Evolutionary conservation across 1,284 basidiomycete species (phyloP).

Genomic region (Agaricales sp.): DNA sequence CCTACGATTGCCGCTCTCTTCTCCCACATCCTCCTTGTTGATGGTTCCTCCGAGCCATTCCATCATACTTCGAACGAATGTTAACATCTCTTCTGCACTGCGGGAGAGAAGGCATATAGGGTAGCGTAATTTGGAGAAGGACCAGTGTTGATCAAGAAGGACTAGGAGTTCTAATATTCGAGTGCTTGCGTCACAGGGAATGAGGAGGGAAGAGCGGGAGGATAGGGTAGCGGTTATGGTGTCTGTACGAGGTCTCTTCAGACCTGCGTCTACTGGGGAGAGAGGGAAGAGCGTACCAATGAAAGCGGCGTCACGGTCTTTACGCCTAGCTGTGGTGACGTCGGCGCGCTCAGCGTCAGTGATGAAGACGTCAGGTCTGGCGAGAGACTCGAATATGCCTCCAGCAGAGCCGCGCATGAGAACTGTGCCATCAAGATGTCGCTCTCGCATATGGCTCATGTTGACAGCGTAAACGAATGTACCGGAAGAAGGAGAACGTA

Average conservation of each 20-base stretch:
- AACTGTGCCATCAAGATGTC: constrained; percentile 93
- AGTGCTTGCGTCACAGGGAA: constrained; percentile 92
- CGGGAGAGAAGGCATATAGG: constrained; percentile 90
- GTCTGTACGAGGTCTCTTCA: constrained; percentile 34
- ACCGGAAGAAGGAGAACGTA: constrained; percentile 92
- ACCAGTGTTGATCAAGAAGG: constrained; percentile 96
- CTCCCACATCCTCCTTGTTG: constrained; percentile 80
- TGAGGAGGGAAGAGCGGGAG: constrained; percentile 70
- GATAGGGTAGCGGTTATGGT: constrained; percentile 79
- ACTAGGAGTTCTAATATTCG: constrained; percentile 91
- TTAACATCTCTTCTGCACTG: constrained; percentile 89
- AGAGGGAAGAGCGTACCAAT: constrained; percentile 46
- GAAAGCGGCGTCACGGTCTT: constrained; percentile 85
- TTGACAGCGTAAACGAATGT: constrained; percentile 95
- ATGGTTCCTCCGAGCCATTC: constrained; percentile 97
- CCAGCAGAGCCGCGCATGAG: constrained; percentile 62
- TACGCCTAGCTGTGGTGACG: constrained; percentile 77
- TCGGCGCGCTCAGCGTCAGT: constrained; percentile 84
- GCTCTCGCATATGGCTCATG: constrained; percentile 94
- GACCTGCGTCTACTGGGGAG: constrained; percentile 3
- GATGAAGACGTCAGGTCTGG: constrained; percentile 86
- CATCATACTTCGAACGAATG: constrained; percentile 94
- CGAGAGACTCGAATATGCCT: constrained; percentile 80
- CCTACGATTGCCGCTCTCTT: constrained; percentile 46
- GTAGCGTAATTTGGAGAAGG: constrained; percentile 67